Evolutionary conservation across 148 eudicot genomes (phyloP).

Genomic region (Hydrangea macrophylla): DNA sequence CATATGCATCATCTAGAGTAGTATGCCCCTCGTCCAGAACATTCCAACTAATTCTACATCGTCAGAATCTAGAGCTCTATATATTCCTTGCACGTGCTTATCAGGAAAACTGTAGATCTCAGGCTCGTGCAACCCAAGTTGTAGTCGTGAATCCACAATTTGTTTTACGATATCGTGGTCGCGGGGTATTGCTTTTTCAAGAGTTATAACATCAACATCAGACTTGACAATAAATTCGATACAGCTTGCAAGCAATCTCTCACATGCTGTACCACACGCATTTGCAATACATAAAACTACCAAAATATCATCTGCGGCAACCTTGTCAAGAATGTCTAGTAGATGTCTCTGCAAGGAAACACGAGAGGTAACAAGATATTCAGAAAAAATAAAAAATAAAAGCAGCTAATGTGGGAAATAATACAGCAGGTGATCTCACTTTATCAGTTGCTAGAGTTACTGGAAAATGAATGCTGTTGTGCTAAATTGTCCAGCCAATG

Average conservation of each 20-base stretch:
- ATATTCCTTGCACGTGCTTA: conserved; percentile 78
- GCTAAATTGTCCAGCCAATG: background rate
- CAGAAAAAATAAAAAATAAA: conserved; percentile 8
- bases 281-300: conserved; percentile 63
- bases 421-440: background rate
- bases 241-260: conserved; percentile 50
- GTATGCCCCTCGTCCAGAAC: conserved; percentile 73
- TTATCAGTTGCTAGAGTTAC: background rate
- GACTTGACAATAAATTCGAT: conserved; percentile 54
- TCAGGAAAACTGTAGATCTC: conserved; percentile 49
- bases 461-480: background rate
- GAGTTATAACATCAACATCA: conserved; percentile 62
- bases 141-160: conserved; percentile 55
- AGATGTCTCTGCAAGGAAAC: conserved; percentile 51
- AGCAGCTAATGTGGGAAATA: background rate
- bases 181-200: conserved; percentile 64
- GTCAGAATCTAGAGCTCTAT: conserved; percentile 82
- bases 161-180: conserved; percentile 53
- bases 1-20: conserved; percentile 70
- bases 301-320: conserved; percentile 64
- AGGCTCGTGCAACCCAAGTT: conserved; percentile 44
- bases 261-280: conserved; percentile 56
- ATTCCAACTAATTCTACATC: conserved; percentile 82
- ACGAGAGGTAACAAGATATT: background rate
- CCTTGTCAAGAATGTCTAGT: conserved; percentile 68